A percentile compares a stretch with the other conserved stretches of the same genome.
Conservation (phyloP, 2,329 filamentous ascomycete genomes). For the Hawksworthiomyces lignivorus region DNA sequence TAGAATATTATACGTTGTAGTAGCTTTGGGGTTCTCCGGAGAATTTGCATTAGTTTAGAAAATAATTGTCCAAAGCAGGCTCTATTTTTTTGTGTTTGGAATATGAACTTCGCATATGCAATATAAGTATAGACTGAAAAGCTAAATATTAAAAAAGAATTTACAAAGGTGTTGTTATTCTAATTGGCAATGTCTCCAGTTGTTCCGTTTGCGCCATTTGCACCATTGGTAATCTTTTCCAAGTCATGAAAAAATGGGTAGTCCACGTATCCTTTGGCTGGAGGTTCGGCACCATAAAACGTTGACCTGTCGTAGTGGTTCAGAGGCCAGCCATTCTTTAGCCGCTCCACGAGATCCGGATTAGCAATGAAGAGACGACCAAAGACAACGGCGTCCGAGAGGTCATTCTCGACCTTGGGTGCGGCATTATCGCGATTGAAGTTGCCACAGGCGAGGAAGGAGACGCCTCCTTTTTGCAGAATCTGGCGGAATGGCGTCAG, state of each 20-base stretch:
- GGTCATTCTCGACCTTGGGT: constrained; percentile 18
- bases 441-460: constrained; percentile 24
- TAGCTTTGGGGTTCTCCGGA: too few relatives aligned
- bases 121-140: too few relatives aligned
- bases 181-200: too few relatives aligned
- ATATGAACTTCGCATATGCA: too few relatives aligned
- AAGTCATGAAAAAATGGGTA: constrained; percentile 21
- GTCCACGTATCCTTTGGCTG: constrained; percentile 31
- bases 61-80: too few relatives aligned
- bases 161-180: too few relatives aligned
- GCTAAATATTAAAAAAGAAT: background rate
- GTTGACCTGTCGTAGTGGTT: constrained; percentile 27
- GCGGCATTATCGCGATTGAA: constrained; percentile 19
- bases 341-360: constrained; percentile 34
- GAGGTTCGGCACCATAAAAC: constrained; percentile 30
- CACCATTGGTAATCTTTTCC: too few relatives aligned
- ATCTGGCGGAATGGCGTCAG: constrained; percentile 12
- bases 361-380: constrained; percentile 37
- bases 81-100: too few relatives aligned
- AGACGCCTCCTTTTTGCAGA: constrained; percentile 41
- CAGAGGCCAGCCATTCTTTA: constrained; percentile 29
- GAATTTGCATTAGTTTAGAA: too few relatives aligned
- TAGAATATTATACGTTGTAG: too few relatives aligned
- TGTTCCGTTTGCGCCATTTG: too few relatives aligned
- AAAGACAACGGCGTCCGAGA: constrained; percentile 27